Evolutionary conservation across 2,329 filamentous ascomycete genomes (phyloP), one percentile per base, ranked within the genome.

Genomic region (Atkinsonella hypoxylon): DNA sequence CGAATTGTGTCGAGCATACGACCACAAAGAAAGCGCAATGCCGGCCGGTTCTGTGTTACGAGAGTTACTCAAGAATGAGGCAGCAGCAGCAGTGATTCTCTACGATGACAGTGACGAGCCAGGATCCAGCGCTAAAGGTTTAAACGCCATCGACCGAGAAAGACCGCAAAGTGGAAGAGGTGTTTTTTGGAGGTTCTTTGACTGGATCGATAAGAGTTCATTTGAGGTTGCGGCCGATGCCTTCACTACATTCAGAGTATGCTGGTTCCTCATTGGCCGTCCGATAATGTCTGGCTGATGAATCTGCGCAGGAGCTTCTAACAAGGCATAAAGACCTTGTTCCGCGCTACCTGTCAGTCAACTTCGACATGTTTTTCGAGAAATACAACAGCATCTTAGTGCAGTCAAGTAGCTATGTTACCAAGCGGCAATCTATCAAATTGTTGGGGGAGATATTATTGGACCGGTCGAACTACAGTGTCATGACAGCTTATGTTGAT

Each of bases 191-290:
- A 84, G 81, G 45, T 97, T 97, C 70, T 97, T 98, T 63, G 82
- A 86, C 54, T 98, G 91, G 89, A 95, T 98, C 61, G 90, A 97
- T 70, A 89, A 89, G 69, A 89, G 89, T 59, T 90, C 87, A 31
- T 98, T 98, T 62, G 93, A 98, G 72, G 88, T 97, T 57, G 90
- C 89, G 60, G 91, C 93, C 32, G 93, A 98, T 73, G 91, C 93
- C 1, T 98, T 98, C 67, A 95, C 90, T 52, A 97, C 91, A 4
- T 98, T 98, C 69, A 80, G 91, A 66, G 88, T 95, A 77, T 61
- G 79, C 57, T 41, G 13, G 52, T 47, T 20, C 3, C 31, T 45
- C 30, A 32, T 17, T 11, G 3, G 4, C 8, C 39, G 22, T 36
- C 30, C 20, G 1, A 32, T 5, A 20, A 26, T 40, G 7, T 8